Percentiles rank a stretch among this genome's conserved stretches.
Conservation (phyloP, 2,329 filamentous ascomycete genomes). For the Fusarium ambrosium region DNA sequence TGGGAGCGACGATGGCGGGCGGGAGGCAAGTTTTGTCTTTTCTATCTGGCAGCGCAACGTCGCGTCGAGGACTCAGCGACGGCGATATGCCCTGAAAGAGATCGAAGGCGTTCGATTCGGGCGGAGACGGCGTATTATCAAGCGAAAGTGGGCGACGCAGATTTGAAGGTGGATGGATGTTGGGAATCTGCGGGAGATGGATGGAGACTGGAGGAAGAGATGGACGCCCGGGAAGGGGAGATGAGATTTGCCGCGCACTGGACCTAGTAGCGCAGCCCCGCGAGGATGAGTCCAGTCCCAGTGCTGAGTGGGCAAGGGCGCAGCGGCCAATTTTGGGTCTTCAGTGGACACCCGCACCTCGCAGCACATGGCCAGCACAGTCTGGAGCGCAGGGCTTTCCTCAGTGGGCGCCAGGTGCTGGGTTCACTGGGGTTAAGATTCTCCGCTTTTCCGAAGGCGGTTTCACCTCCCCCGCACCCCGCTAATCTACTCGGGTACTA, state of each 20-base stretch:
- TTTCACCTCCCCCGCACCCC: constrained; percentile 46
- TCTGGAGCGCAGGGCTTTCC: neutral
- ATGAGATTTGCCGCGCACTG: constrained; percentile 44
- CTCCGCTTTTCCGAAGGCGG: constrained; percentile 46
- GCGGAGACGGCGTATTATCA: constrained; percentile 9
- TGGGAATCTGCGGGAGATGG: constrained; percentile 12
- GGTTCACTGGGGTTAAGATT: constrained; percentile 33
- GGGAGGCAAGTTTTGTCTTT: constrained; percentile 12
- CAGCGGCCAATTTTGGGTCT: neutral
- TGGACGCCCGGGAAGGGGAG: constrained; percentile 29
- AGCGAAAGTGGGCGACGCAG: constrained; percentile 20
- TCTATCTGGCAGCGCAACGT: constrained; percentile 17
- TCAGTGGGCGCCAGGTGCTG: constrained; percentile 11
- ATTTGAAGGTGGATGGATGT: constrained; percentile 22
- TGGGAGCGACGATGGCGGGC: constrained; percentile 12
- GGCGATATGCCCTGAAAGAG: constrained; percentile 3
- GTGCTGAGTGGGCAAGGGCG: neutral
- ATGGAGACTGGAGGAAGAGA: constrained; percentile 28
- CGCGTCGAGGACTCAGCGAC: constrained; percentile 27
- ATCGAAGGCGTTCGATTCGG: neutral
- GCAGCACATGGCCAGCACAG: neutral
- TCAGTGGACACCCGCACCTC: neutral
- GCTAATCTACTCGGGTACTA: constrained; percentile 43
- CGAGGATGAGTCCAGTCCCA: neutral
- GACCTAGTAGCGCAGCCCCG: constrained; percentile 27